Conservation (phyloP, 176 grass and related monocot species). For the Aegilops sharonensis region DNA sequence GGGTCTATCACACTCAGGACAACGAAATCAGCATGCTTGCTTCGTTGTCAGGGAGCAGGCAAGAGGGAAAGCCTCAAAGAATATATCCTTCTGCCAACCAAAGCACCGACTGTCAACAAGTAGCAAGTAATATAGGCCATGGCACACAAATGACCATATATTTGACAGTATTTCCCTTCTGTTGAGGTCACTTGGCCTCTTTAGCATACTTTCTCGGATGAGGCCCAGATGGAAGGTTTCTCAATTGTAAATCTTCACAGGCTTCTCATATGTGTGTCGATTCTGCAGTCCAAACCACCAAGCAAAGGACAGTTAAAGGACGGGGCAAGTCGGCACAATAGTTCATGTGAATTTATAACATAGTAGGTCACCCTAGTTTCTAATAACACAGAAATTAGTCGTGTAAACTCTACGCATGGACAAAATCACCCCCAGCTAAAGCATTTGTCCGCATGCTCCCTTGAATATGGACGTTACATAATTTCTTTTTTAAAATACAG, state of each 20-base stretch:
- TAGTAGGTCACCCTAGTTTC: neutral
- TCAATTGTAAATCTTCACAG: conserved; percentile 82
- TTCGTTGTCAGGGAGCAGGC: conserved; percentile 23
- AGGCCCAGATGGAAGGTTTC: neutral
- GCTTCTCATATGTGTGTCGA: conserved; percentile 69
- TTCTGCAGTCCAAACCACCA: conserved; percentile 47
- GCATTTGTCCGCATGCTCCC: neutral
- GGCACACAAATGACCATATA: neutral
- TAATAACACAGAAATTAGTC: conserved; percentile 1
- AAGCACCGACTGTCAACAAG: neutral
- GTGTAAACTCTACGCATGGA: neutral
- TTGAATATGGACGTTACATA: neutral
- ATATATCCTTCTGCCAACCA: conserved; percentile 22
- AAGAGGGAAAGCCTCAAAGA: conserved; percentile 19
- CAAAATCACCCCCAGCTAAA: neutral
- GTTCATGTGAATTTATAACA: neutral
- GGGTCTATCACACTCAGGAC: conserved; percentile 40
- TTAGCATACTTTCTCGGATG: neutral
- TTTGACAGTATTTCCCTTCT: conserved; percentile 17
- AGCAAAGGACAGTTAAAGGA: conserved; percentile 3
- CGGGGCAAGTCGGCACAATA: neutral
- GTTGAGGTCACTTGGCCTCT: neutral
- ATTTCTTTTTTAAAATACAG: neutral
- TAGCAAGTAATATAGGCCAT: conserved; percentile 24
- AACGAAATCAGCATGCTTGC: conserved; percentile 29